Base-by-base conservation (phyloP, 768 basidiomycete species). In the Pisolithus microcarpus region DNA sequence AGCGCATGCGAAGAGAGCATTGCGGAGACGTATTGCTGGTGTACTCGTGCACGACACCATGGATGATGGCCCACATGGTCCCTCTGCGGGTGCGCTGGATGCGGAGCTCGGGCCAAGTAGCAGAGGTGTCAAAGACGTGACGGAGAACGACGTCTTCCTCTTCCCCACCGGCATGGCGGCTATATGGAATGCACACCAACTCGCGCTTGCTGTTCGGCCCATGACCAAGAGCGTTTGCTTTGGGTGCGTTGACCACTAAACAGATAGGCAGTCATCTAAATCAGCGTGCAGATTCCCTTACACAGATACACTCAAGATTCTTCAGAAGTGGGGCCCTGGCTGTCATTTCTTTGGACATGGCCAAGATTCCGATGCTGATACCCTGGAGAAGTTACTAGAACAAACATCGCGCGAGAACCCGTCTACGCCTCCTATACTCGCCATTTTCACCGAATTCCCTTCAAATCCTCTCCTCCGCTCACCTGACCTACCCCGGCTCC, bases 241-340 rank as follows among this genome's bases (percentile, higher is more conserved):
- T 59, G 95, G 95, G 94, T 95, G 60, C 55, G 85, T 69, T 15
- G n/a, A 46, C n/a, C 49, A 19, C 40, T 9, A 18, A 26, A 23
- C 7, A 38, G 23, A 21, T 10, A 36, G 34, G 21, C 31, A 2
- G 13, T 36, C 7, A 24, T 15, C n/a, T 15, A 6, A 19, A 28
- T 34, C 19, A 30, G 21, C 4, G 8, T 21, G 5, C 56, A 96
- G 94, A 15, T 99, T 97, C 68, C 86, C 93, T 0, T 99, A 97
- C 65, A 90, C 83, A 8, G 95, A 98, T 63, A 97, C 95, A 5
- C 78, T 95, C 52, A 97, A 97, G 67, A 79, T 94, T 38, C 74
- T 98, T 2, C 75, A 93, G 58, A 97, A 99, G 68, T 98, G 93
- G 92, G 95, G 95, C 1, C 90, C 89, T 3, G 95, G 95, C 1